Conservation (phyloP, 805 yeast species). For the Candida odintsovae region DNA sequence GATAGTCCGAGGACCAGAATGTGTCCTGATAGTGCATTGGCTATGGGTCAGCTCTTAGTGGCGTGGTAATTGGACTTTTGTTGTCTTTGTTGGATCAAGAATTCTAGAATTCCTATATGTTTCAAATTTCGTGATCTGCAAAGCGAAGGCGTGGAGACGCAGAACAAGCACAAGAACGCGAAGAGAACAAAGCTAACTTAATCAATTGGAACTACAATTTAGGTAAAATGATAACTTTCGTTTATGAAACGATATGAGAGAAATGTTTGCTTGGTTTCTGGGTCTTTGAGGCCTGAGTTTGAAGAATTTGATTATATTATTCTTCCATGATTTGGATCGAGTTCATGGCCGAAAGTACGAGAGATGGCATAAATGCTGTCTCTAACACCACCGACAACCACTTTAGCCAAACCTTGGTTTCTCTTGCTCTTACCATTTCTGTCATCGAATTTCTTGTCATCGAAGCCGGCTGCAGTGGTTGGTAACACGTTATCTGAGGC, state of each 20-base stretch:
- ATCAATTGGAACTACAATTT: too few relatives aligned
- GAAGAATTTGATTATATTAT: constrained; percentile 26
- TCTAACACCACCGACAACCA: constrained; percentile 48
- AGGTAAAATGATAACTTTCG: not conserved
- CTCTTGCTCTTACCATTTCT: constrained; percentile 32
- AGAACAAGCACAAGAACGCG: too few relatives aligned
- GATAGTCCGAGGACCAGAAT: constrained; percentile 29
- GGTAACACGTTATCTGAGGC: constrained; percentile 91
- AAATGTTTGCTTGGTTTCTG: not conserved
- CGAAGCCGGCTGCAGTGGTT: constrained; percentile 26
- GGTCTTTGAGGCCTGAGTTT: not conserved
- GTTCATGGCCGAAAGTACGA: constrained; percentile 59
- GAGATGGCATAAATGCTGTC: constrained; percentile 39
- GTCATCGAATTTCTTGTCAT: constrained; percentile 23
- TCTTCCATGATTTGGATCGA: constrained; percentile 51
- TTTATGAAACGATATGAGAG: not conserved
- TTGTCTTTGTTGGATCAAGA: too few relatives aligned
- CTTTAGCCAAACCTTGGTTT: constrained; percentile 66
- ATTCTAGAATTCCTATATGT: too few relatives aligned
- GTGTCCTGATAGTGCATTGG: constrained; percentile 12
- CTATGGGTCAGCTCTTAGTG: too few relatives aligned
- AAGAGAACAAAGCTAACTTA: too few relatives aligned
- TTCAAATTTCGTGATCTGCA: too few relatives aligned
- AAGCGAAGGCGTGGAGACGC: too few relatives aligned
- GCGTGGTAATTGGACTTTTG: too few relatives aligned